A percentile compares a stretch with the other conserved stretches of the same genome.
Evolutionary conservation across 495 filamentous ascomycete genomes (phyloP).

Genomic region (Aspergillus campestris): DNA sequence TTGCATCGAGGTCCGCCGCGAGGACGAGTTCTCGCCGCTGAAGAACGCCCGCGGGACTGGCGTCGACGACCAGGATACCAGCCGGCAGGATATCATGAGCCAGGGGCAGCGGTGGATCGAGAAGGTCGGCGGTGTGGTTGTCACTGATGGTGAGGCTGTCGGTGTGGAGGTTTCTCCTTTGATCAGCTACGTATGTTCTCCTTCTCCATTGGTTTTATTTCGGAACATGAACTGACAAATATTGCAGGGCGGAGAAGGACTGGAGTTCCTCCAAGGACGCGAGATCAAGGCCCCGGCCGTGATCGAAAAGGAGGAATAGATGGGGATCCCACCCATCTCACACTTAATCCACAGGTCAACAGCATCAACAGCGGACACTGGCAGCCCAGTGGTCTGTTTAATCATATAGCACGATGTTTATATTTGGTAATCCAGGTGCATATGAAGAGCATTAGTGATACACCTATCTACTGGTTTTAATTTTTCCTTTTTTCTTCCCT

Average conservation of each 20-base stretch:
- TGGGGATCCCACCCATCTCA: neutral
- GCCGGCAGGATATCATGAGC: conserved; percentile 75
- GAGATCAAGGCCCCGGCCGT: conserved; percentile 69
- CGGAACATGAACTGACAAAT: conserved; percentile 18
- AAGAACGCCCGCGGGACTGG: conserved; percentile 92
- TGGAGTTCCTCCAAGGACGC: conserved; percentile 65
- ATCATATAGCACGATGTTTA: no score
- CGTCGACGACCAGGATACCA: conserved; percentile 92
- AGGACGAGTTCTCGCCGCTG: conserved; percentile 96
- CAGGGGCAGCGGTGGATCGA: conserved; percentile 83
- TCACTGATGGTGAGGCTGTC: conserved; percentile 54
- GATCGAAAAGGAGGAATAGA: conserved; percentile 61
- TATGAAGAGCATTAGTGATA: no score
- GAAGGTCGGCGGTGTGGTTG: conserved; percentile 66
- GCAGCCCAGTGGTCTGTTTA: no score
- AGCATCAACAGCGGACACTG: no score
- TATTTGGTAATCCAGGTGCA: no score
- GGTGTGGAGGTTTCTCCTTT: conserved; percentile 90
- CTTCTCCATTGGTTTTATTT: conserved; percentile 8
- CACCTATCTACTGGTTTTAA: neutral
- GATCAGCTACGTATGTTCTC: conserved; percentile 82
- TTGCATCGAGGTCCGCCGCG: conserved; percentile 88
- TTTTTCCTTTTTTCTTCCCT: neutral
- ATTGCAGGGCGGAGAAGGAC: conserved; percentile 76
- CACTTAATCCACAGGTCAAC: neutral